These are phyloP conservation scores for Thielaviopsis ethacetica DNA, from an alignment of 2,329 filamentous ascomycete species.

Conservation along the genomic window DNA sequence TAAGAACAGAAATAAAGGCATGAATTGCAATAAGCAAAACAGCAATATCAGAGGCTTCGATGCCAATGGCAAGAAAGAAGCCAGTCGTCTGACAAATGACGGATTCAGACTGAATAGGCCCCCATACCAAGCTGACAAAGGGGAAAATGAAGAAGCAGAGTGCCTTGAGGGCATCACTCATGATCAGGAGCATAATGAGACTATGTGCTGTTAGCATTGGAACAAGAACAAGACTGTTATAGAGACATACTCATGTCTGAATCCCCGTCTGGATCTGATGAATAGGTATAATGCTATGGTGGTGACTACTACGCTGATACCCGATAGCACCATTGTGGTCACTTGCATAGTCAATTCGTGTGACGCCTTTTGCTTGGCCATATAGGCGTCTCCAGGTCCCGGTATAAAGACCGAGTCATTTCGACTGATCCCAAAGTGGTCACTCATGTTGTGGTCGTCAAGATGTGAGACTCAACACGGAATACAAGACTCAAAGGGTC, in stretches of 20 bases:
- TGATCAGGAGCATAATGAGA: slow-evolving; percentile 57
- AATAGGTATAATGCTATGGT: slow-evolving; percentile 54
- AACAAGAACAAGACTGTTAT: slow-evolving; percentile 11
- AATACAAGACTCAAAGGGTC: neutral
- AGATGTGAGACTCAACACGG: neutral
- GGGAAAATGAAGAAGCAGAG: slow-evolving; percentile 52
- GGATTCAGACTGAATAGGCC: slow-evolving; percentile 32
- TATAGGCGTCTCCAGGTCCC: neutral
- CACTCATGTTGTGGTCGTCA: neutral
- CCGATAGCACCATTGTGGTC: slow-evolving; percentile 24
- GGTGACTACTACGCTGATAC: slow-evolving; percentile 39
- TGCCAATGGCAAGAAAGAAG: slow-evolving; percentile 49
- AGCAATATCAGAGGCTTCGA: slow-evolving; percentile 54
- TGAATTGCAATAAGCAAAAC: slow-evolving; percentile 60
- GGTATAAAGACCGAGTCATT: neutral
- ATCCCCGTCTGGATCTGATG: slow-evolving; percentile 53
- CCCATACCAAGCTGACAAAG: slow-evolving; percentile 36
- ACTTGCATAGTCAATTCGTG: slow-evolving; percentile 15
- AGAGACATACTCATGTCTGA: slow-evolving; percentile 53
- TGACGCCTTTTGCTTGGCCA: neutral
- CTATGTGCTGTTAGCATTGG: slow-evolving; percentile 23
- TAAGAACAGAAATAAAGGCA: slow-evolving; percentile 55
- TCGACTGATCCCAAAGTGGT: neutral
- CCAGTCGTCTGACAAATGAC: slow-evolving; percentile 51
- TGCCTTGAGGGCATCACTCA: slow-evolving; percentile 55